phyloP scores from a whole-genome alignment of 257 asterid species.

The Primulina huaijiensis region DNA sequence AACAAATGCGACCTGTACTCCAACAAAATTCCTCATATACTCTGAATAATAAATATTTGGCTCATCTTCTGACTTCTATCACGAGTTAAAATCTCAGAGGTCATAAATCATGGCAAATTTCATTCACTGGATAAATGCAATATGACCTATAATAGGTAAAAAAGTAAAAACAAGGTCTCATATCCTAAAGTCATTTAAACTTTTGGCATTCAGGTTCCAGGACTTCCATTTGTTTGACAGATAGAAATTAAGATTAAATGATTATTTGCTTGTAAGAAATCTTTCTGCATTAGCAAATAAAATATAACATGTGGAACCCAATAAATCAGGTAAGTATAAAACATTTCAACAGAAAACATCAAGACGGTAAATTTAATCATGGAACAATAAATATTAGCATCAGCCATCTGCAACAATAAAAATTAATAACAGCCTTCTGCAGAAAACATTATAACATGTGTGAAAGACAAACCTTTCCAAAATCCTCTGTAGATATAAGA shows the following conservation, averaged over 20 bases:
- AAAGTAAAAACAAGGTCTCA: not conserved
- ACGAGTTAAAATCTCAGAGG: not conserved
- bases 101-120: not conserved
- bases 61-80: not conserved
- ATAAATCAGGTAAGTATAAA: not conserved
- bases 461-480: constrained; percentile 80
- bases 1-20: constrained; percentile 88
- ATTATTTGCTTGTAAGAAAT: not conserved
- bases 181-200: not conserved
- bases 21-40: not conserved
- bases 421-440: not conserved
- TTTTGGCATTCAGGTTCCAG: constrained; percentile 8
- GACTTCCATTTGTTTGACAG: not conserved
- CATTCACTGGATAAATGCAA: not conserved
- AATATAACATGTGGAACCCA: not conserved
- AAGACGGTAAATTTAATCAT: not conserved
- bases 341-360: too few relatives aligned
- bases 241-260: not conserved
- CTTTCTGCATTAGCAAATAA: not conserved
- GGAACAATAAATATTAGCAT: not conserved
- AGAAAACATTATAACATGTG: constrained; percentile 19
- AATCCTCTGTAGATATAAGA: constrained; percentile 73
- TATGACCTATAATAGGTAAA: not conserved
- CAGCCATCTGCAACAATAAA: too few relatives aligned
- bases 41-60: not conserved